Conservation (phyloP, 2,329 filamentous ascomycete species). For the Neofusicoccum umdonicola region DNA sequence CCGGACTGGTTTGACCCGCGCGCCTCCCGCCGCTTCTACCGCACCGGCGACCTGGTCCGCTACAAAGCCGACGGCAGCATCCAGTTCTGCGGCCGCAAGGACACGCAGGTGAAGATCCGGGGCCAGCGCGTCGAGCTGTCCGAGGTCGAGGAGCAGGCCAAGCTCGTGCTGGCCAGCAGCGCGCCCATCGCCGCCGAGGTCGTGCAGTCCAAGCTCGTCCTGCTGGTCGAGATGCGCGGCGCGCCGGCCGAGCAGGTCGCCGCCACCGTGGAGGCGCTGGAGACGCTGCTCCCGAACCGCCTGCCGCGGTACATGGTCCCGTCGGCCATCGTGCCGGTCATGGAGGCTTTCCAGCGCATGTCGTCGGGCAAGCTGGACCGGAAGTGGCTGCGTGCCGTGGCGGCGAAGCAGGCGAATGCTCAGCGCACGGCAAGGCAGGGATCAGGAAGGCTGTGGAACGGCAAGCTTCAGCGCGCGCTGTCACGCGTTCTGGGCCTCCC, state of each 20-base stretch:
- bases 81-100: constrained; percentile 62
- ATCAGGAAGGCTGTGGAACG: not conserved
- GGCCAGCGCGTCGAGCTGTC: constrained; percentile 41
- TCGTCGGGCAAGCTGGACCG: constrained; percentile 44
- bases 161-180: not conserved
- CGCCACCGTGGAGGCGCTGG: constrained; percentile 31
- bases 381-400: constrained; percentile 22
- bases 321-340: constrained; percentile 43
- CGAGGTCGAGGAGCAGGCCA: constrained; percentile 38
- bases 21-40: constrained; percentile 57
- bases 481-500: constrained; percentile 11
- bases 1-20: constrained; percentile 28
- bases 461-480: not conserved
- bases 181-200: constrained; percentile 46
- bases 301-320: constrained; percentile 41
- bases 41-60: not conserved
- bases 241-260: constrained; percentile 19
- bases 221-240: not conserved
- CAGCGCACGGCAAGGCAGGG: not conserved
- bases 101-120: constrained; percentile 53
- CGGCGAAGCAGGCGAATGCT: constrained; percentile 17
- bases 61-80: constrained; percentile 44
- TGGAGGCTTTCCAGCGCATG: constrained; percentile 40
- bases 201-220: constrained; percentile 31
- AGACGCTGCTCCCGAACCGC: constrained; percentile 18